Evolutionary conservation across 2,329 filamentous ascomycete species (phyloP), one percentile per base, ranked within the genome.

Genomic region (Alternaria metachromatica): DNA sequence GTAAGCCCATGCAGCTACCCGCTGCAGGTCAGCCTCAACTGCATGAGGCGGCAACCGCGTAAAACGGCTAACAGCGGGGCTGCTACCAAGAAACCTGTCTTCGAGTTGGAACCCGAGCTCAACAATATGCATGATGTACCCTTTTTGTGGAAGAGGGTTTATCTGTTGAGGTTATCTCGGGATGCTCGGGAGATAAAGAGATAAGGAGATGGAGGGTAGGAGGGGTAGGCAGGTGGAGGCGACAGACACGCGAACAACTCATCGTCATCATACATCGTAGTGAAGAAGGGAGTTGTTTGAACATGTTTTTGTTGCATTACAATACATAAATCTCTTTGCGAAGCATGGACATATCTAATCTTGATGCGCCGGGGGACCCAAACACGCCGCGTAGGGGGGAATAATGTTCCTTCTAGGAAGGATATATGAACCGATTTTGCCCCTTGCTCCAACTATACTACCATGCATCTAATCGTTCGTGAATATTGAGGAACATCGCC

Each of bases 1-100:
- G 41, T 30, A 23, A 30, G 56, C 23, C 28, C 45, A 58, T 61
- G 58, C 58, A 61, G 58, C 58, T 44, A 61, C 58, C 58, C 53
- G 53, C 58, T 61, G 58, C 58, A 61, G 58, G 45, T 44, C 44
- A 48, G 21, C 21, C 53, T 44, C 21, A 21, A 21, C 21, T 21
- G 21, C 21, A 21, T 21, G 11, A 48, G 9, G n/a, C 12, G 6
- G 5, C 28, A 3, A 3, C 28, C 49, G 28, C 15, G 49, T 21
- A 10, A 33, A n/a, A 25, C 43, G 53, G 20, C 28, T 25, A 49
- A 57, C 20, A 56, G 54, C 44, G 37, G 54, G 50, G 41, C 18
- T 2, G 6, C 21, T 44, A 12, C 13, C 8, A 13, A 28, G 30
- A 30, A 13, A 5, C 21, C 21, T 21, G 21, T 21, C 21, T 21